Conservation (phyloP, 2,329 filamentous ascomycete genomes). For the Colletotrichum camelliae region DNA sequence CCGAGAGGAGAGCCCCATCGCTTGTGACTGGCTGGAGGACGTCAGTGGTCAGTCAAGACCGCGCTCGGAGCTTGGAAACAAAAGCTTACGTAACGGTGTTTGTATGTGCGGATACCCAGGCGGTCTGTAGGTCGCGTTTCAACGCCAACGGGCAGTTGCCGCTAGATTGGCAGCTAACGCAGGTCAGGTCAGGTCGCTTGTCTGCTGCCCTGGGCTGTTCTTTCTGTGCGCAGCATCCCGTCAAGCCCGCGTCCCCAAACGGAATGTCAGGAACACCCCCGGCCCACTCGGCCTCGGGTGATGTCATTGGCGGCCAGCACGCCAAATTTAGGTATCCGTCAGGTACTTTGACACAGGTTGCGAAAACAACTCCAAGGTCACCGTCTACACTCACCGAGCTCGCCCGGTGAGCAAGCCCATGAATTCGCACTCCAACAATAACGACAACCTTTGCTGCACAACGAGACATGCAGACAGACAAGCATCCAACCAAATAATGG, state of each 20-base stretch:
- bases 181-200: too few relatives aligned
- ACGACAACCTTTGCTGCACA: background rate
- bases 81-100: background rate
- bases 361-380: conserved; percentile 1
- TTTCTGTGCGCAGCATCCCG: too few relatives aligned
- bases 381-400: background rate
- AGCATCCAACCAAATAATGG: background rate
- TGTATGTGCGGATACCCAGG: background rate
- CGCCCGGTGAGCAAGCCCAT: background rate
- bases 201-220: background rate
- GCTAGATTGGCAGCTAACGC: too few relatives aligned
- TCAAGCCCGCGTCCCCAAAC: background rate
- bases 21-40: background rate
- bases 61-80: background rate
- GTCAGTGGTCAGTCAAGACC: background rate
- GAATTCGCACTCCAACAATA: background rate
- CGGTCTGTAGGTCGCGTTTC: background rate
- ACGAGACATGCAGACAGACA: background rate
- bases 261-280: background rate
- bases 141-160: background rate
- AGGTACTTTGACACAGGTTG: background rate
- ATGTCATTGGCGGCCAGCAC: conserved; percentile 5
- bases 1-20: background rate
- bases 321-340: background rate
- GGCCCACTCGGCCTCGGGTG: background rate